Conservation (phyloP, 2,329 filamentous ascomycete genomes). For the Verticillium isaacii region DNA sequence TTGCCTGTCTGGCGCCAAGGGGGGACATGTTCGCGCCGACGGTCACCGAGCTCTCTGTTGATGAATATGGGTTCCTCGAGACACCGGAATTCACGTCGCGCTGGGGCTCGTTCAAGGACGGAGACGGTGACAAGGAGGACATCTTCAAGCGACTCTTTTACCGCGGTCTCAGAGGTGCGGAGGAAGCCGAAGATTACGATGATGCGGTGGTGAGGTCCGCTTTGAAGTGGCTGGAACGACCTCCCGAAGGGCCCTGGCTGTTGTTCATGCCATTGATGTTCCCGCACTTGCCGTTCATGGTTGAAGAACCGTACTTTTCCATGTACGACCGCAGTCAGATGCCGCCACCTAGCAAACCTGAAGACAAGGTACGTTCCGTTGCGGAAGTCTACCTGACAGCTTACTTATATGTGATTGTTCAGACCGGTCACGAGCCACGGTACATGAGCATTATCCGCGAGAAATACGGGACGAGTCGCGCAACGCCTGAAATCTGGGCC, state of each 20-base stretch:
- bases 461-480: constrained; percentile 30
- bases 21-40: constrained; percentile 36
- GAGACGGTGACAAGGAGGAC: constrained; percentile 15
- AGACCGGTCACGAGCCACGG: constrained; percentile 36
- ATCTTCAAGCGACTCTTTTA: constrained; percentile 37
- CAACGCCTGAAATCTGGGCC: constrained; percentile 34
- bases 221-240: constrained; percentile 36
- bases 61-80: constrained; percentile 39
- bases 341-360: constrained; percentile 1
- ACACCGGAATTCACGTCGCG: constrained; percentile 19
- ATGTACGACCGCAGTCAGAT: constrained; percentile 33
- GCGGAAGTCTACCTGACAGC: not conserved
- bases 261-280: constrained; percentile 37
- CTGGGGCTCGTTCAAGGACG: constrained; percentile 4
- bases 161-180: constrained; percentile 29
- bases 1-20: constrained; percentile 37
- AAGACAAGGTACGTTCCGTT: constrained; percentile 5
- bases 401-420: not conserved
- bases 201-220: constrained; percentile 35
- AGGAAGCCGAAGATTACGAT: constrained; percentile 36
- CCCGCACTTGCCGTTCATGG: constrained; percentile 40
- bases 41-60: constrained; percentile 37
- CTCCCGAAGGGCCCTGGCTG: constrained; percentile 34
- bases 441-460: constrained; percentile 35
- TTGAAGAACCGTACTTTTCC: constrained; percentile 42